These are phyloP conservation scores for thale cress (Arabidopsis thaliana) DNA, from an alignment of 345 rosid species.

Conservation along the genomic window DNA sequence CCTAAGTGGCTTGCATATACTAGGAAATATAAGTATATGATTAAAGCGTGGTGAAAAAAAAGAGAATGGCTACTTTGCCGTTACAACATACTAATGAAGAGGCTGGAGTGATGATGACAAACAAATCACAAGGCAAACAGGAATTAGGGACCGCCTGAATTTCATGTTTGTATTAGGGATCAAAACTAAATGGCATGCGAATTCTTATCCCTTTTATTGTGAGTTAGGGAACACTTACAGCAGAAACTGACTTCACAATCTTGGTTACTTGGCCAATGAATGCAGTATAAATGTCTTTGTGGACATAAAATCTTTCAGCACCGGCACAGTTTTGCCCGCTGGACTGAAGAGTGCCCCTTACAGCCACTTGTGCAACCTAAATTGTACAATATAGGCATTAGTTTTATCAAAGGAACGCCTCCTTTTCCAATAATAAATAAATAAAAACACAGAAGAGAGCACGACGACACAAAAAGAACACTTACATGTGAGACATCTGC, in stretches of 20 bases:
- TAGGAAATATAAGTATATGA: background rate
- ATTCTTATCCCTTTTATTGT: background rate
- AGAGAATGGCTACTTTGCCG: background rate
- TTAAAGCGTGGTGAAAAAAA: conserved; percentile 9
- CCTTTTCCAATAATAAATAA: conserved; percentile 17
- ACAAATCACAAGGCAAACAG: conserved; percentile 1
- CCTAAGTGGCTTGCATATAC: background rate
- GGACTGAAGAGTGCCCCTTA: conserved; percentile 89
- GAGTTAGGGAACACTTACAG: conserved; percentile 59
- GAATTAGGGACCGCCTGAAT: background rate
- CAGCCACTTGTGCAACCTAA: conserved; percentile 98
- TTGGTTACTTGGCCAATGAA: conserved; percentile 77
- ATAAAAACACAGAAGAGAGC: conserved; percentile 12
- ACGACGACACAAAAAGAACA: conserved; percentile 16
- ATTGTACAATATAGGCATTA: conserved; percentile 30
- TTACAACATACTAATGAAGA: conserved; percentile 10
- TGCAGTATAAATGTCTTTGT: conserved; percentile 72
- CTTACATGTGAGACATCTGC: conserved; percentile 81
- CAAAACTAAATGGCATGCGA: background rate
- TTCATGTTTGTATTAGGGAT: conserved; percentile 10
- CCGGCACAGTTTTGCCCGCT: conserved; percentile 99
- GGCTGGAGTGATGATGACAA: conserved; percentile 14
- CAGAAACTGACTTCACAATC: conserved; percentile 88
- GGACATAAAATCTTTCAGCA: conserved; percentile 98
- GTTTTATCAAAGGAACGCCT: conserved; percentile 21